Base-by-base conservation (phyloP, 202 grass and related monocot genomes). In the Zoysia matrella region DNA sequence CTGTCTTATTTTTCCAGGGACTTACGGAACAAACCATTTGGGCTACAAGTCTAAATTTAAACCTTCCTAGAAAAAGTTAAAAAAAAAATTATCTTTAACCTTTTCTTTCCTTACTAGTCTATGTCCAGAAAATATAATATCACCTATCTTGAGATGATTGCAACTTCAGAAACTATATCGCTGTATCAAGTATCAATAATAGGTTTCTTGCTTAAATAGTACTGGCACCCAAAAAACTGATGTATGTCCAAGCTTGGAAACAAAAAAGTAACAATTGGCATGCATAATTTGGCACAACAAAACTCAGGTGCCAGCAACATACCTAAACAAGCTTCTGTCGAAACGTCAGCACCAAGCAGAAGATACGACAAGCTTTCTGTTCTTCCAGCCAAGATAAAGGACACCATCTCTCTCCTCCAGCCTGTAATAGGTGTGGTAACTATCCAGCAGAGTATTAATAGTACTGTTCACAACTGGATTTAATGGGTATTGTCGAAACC, bases 331-430 rank as follows among this genome's bases (percentile, higher is more conserved):
- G 63, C 11, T 61, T 86, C 45, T 86, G 76, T 22, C 3, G 45
- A 78, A 67, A 61, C 76, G 53, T 97, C 87, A 97, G 64, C 49
- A 70, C 94, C 94, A 97, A 6, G 94, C 94, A 67, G 83, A 91
- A 60, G 91, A 92, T 63, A 97, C 89, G 14, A 94, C 83, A 53
- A 97, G 80, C 58, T 74, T 86, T 81, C 87, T 89, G 69, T 83
- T 83, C 83, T 90, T 92, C 94, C 94, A 97, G 87, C 94, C 94
- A 82, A 97, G 89, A 84, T 87, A 97, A 76, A 97, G 85, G 48
- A 82, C 81, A 67, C 86, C 88, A 6, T 71, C 74, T 75, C 86
- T 84, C 82, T 94, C 91, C 69, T 97, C 89, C 9, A 89, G 88
- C 48, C 60, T 83, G 63, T 94, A 97, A 18, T 78, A 67, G 51